Evolutionary conservation across 495 filamentous ascomycete genomes (phyloP), one percentile per base, ranked within the genome.

Genomic region (Penicillium herquei): DNA sequence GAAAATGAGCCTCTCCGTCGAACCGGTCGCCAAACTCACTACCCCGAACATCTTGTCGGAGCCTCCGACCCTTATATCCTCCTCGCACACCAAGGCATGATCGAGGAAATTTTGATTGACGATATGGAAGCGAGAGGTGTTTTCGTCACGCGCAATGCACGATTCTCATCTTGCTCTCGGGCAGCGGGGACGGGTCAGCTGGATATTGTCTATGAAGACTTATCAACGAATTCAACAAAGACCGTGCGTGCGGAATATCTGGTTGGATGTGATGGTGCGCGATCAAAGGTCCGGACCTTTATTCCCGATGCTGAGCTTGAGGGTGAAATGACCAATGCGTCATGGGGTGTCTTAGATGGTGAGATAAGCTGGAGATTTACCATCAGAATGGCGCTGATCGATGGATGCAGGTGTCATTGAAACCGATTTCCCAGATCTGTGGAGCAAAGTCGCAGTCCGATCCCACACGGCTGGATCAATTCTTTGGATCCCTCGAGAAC

Each of bases 301-400:
- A 70, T 73, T 26, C 70, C 68, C 2, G 85, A 87, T 57, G 78
- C 84, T 8, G 73, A 85, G 61, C 81, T 90, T 35, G 73, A 82
- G 47, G 84, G 85, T 26, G 71, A 83, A 49, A 82, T 82, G 45
- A 81, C 78, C 32, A 81, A 85, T 54, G 81, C 83, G 13, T 76
- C 85, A n/a, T 91, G 88, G 88, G 88, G 86, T 39, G 88, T 91
- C 21, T 78, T 91, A 67, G 88, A 91, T 61, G 87, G 87, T 70
- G 56, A 48, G 55, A 45, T 42, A 16, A 1, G n/a, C n/a, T 8
- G 39, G 4, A 12, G 4, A 4, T 26, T 26, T 26, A 26, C 21
- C 21, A 26, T 26, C 4, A 26, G 21, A 26, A 26, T 26, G 1
- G 21, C 4, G 21, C 21, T 26, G 4, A 26, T 26, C 8, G 12